Evolutionary conservation across 2,329 filamentous ascomycete genomes (phyloP).

Genomic region (Colletotrichum orbiculare): DNA sequence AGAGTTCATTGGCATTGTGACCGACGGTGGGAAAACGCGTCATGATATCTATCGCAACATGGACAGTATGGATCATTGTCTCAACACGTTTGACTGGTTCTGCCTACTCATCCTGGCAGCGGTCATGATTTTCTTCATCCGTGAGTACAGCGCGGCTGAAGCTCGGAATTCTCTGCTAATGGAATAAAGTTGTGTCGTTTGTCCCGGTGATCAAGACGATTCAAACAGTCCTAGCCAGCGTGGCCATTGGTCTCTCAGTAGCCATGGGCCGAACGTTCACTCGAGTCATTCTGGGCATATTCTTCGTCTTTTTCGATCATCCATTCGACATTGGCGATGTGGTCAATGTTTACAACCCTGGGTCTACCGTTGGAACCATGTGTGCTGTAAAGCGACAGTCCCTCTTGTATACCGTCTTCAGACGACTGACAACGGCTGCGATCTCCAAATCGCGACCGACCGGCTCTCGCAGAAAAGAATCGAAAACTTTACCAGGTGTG

Average conservation of each 20-base stretch:
- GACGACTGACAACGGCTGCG: slow-evolving; percentile 44
- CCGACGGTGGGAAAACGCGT: slow-evolving; percentile 41
- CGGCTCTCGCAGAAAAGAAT: slow-evolving; percentile 77
- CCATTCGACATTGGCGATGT: slow-evolving; percentile 80
- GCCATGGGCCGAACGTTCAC: slow-evolving; percentile 79
- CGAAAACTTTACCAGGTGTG: slow-evolving; percentile 74
- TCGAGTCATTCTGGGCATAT: slow-evolving; percentile 75
- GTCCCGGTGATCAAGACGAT: slow-evolving; percentile 44
- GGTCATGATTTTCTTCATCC: slow-evolving; percentile 44
- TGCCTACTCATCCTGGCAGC: slow-evolving; percentile 38
- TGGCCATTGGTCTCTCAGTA: slow-evolving; percentile 69
- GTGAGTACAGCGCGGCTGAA: slow-evolving; percentile 1
- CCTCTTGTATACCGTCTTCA: slow-evolving; percentile 48
- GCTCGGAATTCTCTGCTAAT: background rate
- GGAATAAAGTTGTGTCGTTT: slow-evolving; percentile 35
- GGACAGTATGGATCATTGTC: slow-evolving; percentile 43
- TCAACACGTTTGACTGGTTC: slow-evolving; percentile 47
- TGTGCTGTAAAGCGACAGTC: slow-evolving; percentile 45
- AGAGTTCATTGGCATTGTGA: slow-evolving; percentile 43
- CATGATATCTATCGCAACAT: slow-evolving; percentile 44
- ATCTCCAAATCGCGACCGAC: slow-evolving; percentile 62
- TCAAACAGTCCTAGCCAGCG: slow-evolving; percentile 41
- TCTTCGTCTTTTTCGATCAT: slow-evolving; percentile 81
- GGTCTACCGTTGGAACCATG: slow-evolving; percentile 31
- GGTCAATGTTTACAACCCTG: slow-evolving; percentile 67